Conservation (phyloP, 1,284 basidiomycete species). For the Ustilago cynodontis region DNA sequence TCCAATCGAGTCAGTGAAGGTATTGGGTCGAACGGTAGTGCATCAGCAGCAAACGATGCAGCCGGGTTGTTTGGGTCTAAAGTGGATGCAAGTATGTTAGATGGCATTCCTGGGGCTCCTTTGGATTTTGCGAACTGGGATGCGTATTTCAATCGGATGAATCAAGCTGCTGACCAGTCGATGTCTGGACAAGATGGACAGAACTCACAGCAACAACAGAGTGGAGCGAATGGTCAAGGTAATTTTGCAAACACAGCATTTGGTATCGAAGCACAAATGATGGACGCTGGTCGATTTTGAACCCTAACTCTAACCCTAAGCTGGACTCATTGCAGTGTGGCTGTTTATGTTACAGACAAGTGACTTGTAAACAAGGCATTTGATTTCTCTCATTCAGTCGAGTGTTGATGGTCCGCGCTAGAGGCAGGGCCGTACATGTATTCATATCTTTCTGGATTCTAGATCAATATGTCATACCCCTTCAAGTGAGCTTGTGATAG, state of each 20-base stretch:
- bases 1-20: background rate
- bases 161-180: conserved; percentile 4
- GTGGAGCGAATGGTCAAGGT: background rate
- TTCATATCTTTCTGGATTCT: background rate
- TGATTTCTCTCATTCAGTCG: background rate
- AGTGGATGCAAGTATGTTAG: conserved; percentile 44
- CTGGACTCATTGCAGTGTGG: background rate
- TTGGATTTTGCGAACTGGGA: conserved; percentile 60
- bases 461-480: background rate
- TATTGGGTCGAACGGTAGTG: background rate
- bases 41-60: conserved; percentile 9
- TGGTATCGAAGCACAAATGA: conserved; percentile 52
- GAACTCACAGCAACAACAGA: conserved; percentile 6
- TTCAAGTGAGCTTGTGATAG: background rate
- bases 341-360: background rate
- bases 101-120: conserved; percentile 50
- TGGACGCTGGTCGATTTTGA: conserved; percentile 47
- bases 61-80: conserved; percentile 20
- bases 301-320: conserved; percentile 1
- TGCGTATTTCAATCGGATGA: conserved; percentile 37
- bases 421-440: conserved; percentile 6
- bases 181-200: background rate
- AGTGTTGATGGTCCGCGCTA: background rate
- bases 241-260: conserved; percentile 36
- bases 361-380: too few species aligned